phyloP scores from a whole-genome alignment of 208 protist species.

The Histomonas meleagridis region DNA sequence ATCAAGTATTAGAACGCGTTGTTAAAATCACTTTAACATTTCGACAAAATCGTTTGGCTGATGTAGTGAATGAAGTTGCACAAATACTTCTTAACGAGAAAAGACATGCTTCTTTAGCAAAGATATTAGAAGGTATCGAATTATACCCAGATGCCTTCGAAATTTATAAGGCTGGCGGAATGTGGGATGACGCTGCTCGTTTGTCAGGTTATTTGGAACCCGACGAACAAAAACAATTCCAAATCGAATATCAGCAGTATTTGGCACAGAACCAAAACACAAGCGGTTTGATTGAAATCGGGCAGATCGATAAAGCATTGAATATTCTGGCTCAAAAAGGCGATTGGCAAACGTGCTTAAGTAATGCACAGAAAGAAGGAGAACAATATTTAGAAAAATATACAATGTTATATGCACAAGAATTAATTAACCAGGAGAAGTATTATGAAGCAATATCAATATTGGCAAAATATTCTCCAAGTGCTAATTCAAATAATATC shows the following conservation, averaged over 20 bases:
- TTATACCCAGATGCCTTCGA: neutral
- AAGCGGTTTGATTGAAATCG: neutral
- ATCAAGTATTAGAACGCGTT: conserved; percentile 2
- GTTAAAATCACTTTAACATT: neutral
- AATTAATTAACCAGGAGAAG: neutral
- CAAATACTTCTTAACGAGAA: neutral
- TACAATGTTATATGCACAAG: conserved; percentile 32
- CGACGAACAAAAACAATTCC: neutral
- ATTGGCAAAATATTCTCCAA: conserved; percentile 12
- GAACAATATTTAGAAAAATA: conserved; percentile 32
- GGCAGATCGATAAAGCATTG: neutral
- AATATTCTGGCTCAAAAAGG: neutral
- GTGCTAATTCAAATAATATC: neutral
- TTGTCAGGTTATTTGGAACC: neutral
- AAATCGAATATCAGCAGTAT: neutral
- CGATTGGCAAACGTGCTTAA: neutral
- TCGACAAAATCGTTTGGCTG: neutral
- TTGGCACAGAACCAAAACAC: neutral
- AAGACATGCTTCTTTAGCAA: neutral
- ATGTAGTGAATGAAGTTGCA: neutral
- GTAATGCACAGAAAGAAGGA: neutral
- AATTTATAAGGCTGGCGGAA: neutral
- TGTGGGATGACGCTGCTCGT: conserved; percentile 13
- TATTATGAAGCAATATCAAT: neutral
- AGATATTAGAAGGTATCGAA: conserved; percentile 28